Evolutionary conservation across 1,284 basidiomycete genomes (phyloP).

Genomic region (Ganoderma boninense): DNA sequence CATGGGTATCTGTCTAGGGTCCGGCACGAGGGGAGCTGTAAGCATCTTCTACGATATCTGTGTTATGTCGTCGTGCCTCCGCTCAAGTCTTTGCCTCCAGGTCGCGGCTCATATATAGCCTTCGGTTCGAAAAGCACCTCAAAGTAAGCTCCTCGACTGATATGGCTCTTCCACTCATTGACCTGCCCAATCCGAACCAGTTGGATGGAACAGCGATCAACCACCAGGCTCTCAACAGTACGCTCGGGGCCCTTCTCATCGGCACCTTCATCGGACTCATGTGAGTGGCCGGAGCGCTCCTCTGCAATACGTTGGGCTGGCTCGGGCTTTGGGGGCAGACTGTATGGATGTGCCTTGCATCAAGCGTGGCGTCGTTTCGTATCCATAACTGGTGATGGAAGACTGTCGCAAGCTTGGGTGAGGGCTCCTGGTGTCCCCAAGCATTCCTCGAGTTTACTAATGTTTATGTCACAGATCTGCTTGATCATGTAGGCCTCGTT

Average conservation of each 20-base stretch:
- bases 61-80: background rate
- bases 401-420: background rate
- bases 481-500: background rate
- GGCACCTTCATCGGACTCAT: slow-evolving; percentile 15
- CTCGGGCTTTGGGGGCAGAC: background rate
- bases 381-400: background rate
- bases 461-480: background rate
- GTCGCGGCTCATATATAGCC: background rate
- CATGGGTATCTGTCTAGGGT: background rate
- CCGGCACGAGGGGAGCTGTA: background rate
- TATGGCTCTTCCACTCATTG: background rate
- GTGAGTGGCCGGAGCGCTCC: background rate
- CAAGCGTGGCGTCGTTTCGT: slow-evolving; percentile 5
- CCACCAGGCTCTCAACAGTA: background rate
- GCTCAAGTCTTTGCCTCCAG: background rate
- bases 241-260: slow-evolving; percentile 10
- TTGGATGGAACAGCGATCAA: background rate
- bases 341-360: slow-evolving; percentile 2
- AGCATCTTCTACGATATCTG: background rate
- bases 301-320: background rate
- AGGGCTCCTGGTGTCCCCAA: background rate
- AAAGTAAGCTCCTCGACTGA: background rate
- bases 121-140: background rate
- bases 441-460: background rate
- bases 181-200: background rate